Evolutionary conservation across 257 asterid species (phyloP), one percentile per base, ranked within the genome.

Genomic region (Linderniella brevidens): DNA sequence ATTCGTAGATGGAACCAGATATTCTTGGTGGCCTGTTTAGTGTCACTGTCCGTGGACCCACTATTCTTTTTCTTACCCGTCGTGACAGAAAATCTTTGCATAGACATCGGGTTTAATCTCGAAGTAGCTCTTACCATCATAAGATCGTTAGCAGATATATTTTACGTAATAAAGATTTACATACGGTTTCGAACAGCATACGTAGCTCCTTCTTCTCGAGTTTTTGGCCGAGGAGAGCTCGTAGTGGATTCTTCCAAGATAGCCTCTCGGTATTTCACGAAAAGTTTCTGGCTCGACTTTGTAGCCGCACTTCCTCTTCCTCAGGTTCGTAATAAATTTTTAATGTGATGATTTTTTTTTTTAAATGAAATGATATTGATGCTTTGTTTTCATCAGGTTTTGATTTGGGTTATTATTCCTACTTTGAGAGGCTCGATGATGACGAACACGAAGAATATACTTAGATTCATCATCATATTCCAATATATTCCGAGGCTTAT

Each of bases 161-260:
- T 84, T 44, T 88, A 88, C 76, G 57, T 61, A 37, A 52, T 81
- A 53, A 94, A 84, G 59, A 88, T 88, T 51, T 80, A 68, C 54
- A 63, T 78, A 13, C 79, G 75, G 37, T 88, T 81, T 51, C 79
- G 66, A 32, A 78, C 93, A 8, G 95, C 98, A 14, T 84, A 78
- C 20, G 90, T 88, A 8, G 98, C 96, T 32, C 98, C 98, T 57
- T 88, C 98, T 58, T 88, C 98, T 60, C 98, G 94, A 1, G 92
- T 88, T 17, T 84, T 88, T 68, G 98, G 98, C 58, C 67, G 96
- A 68, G 98, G 98, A 19, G 98, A 88, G 74, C 96, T 88, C 14
- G 96, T 88, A 7, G 71, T 88, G 32, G 93, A 85, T 41, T 66
- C 86, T 37, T 70, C 77, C 8, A 79, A 76, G 57, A 84, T 81